Evolutionary conservation across 441 rosid species (phyloP).

Genomic region (Raphanus hybrid): DNA sequence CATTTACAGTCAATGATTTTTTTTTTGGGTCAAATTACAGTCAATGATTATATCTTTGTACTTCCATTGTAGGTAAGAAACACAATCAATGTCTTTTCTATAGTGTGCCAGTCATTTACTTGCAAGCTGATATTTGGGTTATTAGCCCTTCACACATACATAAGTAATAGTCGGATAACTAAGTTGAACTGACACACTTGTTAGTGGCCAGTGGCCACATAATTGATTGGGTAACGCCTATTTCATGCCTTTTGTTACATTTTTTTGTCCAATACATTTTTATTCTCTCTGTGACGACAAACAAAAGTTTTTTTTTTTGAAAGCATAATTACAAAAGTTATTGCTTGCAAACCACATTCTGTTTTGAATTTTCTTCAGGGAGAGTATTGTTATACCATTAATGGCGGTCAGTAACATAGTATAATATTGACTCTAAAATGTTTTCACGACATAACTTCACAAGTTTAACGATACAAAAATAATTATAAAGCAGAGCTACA

Average conservation of each 20-base stretch:
- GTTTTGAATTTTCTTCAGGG: constrained; percentile 13
- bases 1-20: constrained; percentile 11
- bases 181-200: constrained; percentile 33
- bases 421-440: background rate
- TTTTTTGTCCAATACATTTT: background rate
- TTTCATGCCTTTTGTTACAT: constrained; percentile 20
- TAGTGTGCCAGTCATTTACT: constrained; percentile 27
- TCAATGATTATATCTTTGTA: constrained; percentile 24
- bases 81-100: constrained; percentile 2
- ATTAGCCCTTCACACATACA: constrained; percentile 3
- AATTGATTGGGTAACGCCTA: constrained; percentile 25
- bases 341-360: constrained; percentile 5
- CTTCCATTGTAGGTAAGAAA: constrained; percentile 25
- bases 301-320: background rate
- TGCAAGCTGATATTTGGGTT: constrained; percentile 14
- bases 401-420: constrained; percentile 9
- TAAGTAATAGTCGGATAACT: constrained; percentile 22
- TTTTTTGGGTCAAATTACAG: background rate
- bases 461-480: background rate
- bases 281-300: background rate
- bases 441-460: background rate
- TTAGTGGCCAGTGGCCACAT: constrained; percentile 40
- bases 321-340: background rate
- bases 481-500: background rate
- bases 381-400: constrained; percentile 6